Conservation (phyloP, 257 asterid species). For the Avicennia marina region DNA sequence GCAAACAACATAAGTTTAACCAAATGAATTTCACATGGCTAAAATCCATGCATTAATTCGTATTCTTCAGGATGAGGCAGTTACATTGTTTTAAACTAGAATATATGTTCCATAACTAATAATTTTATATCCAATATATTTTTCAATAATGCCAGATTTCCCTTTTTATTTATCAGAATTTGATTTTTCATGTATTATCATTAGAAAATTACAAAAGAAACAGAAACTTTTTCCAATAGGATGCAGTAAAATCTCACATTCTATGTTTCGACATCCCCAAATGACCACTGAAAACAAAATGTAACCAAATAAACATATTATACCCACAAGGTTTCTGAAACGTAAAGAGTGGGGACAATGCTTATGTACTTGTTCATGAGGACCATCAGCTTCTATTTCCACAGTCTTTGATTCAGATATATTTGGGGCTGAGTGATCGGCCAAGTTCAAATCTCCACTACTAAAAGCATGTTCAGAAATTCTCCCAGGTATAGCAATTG, state of each 20-base stretch:
- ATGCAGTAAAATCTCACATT: not conserved
- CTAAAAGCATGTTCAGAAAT: constrained; percentile 36
- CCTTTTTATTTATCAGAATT: not conserved
- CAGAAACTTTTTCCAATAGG: not conserved
- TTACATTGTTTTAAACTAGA: too few species aligned
- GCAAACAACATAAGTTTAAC: not conserved
- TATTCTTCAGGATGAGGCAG: not conserved
- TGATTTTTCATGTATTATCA: not conserved
- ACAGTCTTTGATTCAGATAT: constrained; percentile 30
- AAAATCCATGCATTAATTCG: not conserved
- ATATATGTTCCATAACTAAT: too few species aligned
- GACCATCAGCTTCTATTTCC: constrained; percentile 28
- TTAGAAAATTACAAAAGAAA: not conserved
- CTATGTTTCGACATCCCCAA: not conserved
- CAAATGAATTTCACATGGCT: not conserved
- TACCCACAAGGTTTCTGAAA: not conserved
- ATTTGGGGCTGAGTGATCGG: constrained; percentile 19
- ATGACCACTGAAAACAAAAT: not conserved
- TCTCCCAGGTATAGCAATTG: constrained; percentile 32
- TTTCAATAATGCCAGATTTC: not conserved
- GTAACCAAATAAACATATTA: not conserved
- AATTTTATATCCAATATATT: too few species aligned
- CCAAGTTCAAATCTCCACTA: constrained; percentile 30
- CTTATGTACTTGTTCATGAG: constrained; percentile 38
- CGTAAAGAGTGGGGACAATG: not conserved